These are phyloP conservation scores for Melanomma pulvis-pyrius DNA, from an alignment of 495 filamentous ascomycete genomes.

Conservation along the genomic window DNA sequence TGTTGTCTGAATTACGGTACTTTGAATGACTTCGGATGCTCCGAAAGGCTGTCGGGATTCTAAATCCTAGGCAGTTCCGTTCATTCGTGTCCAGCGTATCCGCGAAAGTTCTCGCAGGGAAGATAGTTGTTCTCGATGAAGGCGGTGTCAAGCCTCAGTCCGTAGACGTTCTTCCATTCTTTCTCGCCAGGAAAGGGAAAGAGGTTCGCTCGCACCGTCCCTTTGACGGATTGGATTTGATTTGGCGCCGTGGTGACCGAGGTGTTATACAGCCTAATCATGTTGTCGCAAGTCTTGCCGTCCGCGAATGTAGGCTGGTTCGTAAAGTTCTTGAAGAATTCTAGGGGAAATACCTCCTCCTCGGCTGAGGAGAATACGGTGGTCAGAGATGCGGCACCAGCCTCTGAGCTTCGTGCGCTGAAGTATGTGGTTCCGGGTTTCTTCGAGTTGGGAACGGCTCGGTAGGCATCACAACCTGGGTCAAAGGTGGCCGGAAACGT, in stretches of 20 bases:
- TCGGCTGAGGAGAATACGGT: conserved; percentile 17
- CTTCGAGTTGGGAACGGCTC: conserved; percentile 9
- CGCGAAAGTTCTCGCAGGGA: conserved; percentile 32
- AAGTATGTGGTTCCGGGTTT: conserved; percentile 21
- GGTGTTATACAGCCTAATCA: conserved; percentile 34
- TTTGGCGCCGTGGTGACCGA: conserved; percentile 16
- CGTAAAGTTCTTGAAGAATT: conserved; percentile 34
- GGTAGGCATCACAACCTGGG: conserved; percentile 30
- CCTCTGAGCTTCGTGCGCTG: conserved; percentile 20
- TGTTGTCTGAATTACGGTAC: no score
- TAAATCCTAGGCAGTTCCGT: not conserved
- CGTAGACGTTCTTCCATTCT: conserved; percentile 30
- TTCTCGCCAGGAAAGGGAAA: conserved; percentile 19
- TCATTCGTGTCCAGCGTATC: conserved; percentile 18
- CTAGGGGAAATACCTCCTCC: conserved; percentile 15
- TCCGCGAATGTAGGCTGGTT: conserved; percentile 35
- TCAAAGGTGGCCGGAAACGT: conserved; percentile 24
- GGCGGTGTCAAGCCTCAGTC: conserved; percentile 23
- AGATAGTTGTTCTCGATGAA: conserved; percentile 37
- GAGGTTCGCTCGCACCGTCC: conserved; percentile 10
- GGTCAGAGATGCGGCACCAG: conserved; percentile 16
- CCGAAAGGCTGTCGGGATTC: not conserved
- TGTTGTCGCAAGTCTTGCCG: conserved; percentile 35
- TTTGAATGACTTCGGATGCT: not conserved
- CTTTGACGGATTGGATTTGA: conserved; percentile 21